A percentile compares a stretch with the other conserved stretches of the same genome.
phyloP scores from a whole-genome alignment of 495 filamentous ascomycete species.

The Penicillium psychrofluorescens region DNA sequence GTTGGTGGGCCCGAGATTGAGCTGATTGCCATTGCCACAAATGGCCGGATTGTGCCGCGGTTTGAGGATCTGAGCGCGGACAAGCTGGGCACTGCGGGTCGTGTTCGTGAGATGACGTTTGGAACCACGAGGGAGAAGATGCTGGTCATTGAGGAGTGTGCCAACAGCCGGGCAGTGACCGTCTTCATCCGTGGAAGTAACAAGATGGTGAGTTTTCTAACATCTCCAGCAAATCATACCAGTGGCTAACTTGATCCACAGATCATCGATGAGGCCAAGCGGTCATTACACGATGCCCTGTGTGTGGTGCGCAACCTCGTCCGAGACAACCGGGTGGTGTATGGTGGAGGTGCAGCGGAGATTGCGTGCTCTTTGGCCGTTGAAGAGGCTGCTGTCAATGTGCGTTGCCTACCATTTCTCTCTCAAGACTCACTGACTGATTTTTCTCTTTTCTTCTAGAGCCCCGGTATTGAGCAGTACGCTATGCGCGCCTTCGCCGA shows the following conservation, averaged over 20 bases:
- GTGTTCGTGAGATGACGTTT: constrained; percentile 91
- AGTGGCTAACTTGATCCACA: constrained; percentile 29
- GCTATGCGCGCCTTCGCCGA: constrained; percentile 97
- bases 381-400: constrained; percentile 88
- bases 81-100: constrained; percentile 84
- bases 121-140: constrained; percentile 98
- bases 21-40: constrained; percentile 96
- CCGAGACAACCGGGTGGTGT: constrained; percentile 94
- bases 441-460: constrained; percentile 33
- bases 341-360: constrained; percentile 93
- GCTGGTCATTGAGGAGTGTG: constrained; percentile 98
- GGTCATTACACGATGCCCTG: constrained; percentile 92
- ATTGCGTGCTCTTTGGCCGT: constrained; percentile 96
- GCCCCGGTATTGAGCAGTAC: constrained; percentile 93
- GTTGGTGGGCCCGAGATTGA: constrained; percentile 98
- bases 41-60: constrained; percentile 91
- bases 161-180: constrained; percentile 93
- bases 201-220: constrained; percentile 73
- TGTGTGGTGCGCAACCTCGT: constrained; percentile 98
- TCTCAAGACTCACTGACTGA: constrained; percentile 3
- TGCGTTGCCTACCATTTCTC: constrained; percentile 13
- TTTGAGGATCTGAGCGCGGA: constrained; percentile 89
- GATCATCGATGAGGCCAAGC: constrained; percentile 99
- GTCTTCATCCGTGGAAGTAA: constrained; percentile 96
- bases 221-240: background rate